phyloP scores from a whole-genome alignment of 2,329 filamentous ascomycete genomes.

The Scleromitrula shiraiana region DNA sequence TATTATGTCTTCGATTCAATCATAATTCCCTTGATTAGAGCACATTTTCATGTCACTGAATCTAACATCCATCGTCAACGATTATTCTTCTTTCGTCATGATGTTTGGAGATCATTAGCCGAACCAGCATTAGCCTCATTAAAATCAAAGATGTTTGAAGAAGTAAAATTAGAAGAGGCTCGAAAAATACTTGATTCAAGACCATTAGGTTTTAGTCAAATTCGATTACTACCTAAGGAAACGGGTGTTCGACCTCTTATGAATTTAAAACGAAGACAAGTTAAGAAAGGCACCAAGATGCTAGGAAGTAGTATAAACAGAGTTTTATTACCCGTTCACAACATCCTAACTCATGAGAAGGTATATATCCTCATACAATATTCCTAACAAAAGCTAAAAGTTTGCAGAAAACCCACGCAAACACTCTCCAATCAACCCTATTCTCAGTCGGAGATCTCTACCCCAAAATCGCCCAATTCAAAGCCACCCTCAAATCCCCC shows the following conservation, averaged over 20 bases:
- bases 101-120: conserved; percentile 73
- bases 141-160: conserved; percentile 69
- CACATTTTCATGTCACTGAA: conserved; percentile 92
- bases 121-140: conserved; percentile 63
- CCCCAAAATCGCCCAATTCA: conserved; percentile 62
- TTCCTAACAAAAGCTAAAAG: conserved; percentile 14
- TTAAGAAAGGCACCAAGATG: conserved; percentile 45
- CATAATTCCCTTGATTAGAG: conserved; percentile 75
- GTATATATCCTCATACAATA: conserved; percentile 32
- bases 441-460: conserved; percentile 80
- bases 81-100: conserved; percentile 90
- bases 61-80: conserved; percentile 71
- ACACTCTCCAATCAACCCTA: conserved; percentile 66
- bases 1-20: conserved; percentile 93
- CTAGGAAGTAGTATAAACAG: conserved; percentile 61
- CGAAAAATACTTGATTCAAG: conserved; percentile 51
- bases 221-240: conserved; percentile 78
- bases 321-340: conserved; percentile 65
- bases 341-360: conserved; percentile 72
- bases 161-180: conserved; percentile 54
- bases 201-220: conserved; percentile 64
- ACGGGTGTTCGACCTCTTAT: conserved; percentile 73
- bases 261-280: conserved; percentile 65
- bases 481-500: conserved; percentile 36
- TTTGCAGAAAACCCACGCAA: conserved; percentile 40